Percentiles rank a stretch among this genome's conserved stretches.
phyloP scores from a whole-genome alignment of 192 early-diverging fungal genomes.

The Ambispora gerdemannii region DNA sequence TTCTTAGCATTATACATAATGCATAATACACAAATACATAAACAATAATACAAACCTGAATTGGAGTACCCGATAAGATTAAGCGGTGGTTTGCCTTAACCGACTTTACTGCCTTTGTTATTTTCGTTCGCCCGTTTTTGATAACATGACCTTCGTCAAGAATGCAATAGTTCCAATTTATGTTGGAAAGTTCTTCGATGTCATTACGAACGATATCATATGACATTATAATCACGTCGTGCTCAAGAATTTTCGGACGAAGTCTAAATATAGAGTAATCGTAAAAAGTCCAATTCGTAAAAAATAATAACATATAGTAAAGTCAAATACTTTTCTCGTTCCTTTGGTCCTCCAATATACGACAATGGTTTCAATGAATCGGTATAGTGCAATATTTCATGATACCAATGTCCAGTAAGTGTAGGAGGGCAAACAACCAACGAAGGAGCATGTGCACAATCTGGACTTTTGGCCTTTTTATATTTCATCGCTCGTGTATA shows the following conservation, averaged over 20 bases:
- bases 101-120: constrained; percentile 91
- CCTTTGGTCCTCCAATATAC: constrained; percentile 80
- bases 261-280: constrained; percentile 35
- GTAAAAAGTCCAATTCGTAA: neutral
- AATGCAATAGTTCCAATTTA: constrained; percentile 92
- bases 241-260: constrained; percentile 48
- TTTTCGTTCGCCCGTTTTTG: constrained; percentile 91
- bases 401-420: constrained; percentile 92
- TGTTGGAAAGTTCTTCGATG: constrained; percentile 69
- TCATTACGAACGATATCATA: constrained; percentile 98
- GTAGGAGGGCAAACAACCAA: constrained; percentile 96
- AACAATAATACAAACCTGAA: constrained; percentile 50
- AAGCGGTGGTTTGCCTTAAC: constrained; percentile 82
- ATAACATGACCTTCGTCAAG: constrained; percentile 99
- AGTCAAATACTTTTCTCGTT: constrained; percentile 58
- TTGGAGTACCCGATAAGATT: constrained; percentile 95
- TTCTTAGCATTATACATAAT: neutral
- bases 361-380: constrained; percentile 72
- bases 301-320: neutral
- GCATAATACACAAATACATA: neutral
- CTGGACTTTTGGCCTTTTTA: constrained; percentile 52
- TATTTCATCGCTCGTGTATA: constrained; percentile 61
- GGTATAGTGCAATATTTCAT: constrained; percentile 85
- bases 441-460: constrained; percentile 71
- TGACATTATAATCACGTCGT: constrained; percentile 90